These are phyloP conservation scores for Beauveria pseudobassiana DNA, from an alignment of 2,329 filamentous ascomycete genomes.

Conservation along the genomic window DNA sequence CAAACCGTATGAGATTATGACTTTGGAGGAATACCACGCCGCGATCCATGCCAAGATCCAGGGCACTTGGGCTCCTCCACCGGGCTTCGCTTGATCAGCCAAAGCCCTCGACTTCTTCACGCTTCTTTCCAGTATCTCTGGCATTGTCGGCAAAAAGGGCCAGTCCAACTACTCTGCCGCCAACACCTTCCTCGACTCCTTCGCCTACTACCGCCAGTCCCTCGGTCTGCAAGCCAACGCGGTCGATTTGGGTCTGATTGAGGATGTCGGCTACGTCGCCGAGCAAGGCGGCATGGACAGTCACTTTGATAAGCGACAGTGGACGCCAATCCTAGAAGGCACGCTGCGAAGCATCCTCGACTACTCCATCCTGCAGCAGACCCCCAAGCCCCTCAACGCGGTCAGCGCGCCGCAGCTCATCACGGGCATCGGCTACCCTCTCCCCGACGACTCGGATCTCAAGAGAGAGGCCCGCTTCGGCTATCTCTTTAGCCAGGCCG, in stretches of 20 bases:
- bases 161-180: constrained; percentile 33
- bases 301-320: constrained; percentile 11
- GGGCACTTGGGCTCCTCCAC: constrained; percentile 28
- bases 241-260: constrained; percentile 29
- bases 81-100: constrained; percentile 7
- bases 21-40: constrained; percentile 21
- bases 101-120: constrained; percentile 27
- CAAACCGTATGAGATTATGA: constrained; percentile 21
- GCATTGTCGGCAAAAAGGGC: constrained; percentile 23
- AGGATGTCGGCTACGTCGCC: constrained; percentile 28
- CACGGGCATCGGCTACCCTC: constrained; percentile 19
- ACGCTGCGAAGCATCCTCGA: constrained; percentile 21
- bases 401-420: constrained; percentile 19
- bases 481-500: constrained; percentile 8
- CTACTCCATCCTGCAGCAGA: constrained; percentile 22
- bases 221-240: constrained; percentile 15
- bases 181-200: constrained; percentile 32
- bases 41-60: constrained; percentile 21
- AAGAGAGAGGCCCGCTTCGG: constrained; percentile 20
- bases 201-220: constrained; percentile 26
- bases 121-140: constrained; percentile 24
- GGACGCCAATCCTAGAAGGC: constrained; percentile 21
- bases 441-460: constrained; percentile 18
- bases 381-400: constrained; percentile 13
- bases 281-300: constrained; percentile 5